Conservation (phyloP, 2,329 filamentous ascomycete species). For the Hypoxylon sp. region DNA sequence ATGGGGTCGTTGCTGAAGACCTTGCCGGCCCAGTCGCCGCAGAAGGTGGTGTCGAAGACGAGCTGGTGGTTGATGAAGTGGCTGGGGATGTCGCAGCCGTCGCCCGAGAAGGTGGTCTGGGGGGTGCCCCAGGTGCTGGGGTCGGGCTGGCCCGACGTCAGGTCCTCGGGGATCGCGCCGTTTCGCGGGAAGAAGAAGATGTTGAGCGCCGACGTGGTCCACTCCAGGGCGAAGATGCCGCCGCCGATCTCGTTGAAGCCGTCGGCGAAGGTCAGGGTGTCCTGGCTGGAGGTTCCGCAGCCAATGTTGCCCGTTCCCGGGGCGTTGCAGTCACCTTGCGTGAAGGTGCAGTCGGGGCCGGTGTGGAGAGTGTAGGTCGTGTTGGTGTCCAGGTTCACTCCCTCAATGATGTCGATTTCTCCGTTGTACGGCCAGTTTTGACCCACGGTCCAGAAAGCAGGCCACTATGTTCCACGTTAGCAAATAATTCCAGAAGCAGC, state of each 20-base stretch:
- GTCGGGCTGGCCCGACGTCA: constrained; percentile 66
- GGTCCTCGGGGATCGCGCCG: constrained; percentile 68
- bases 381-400: constrained; percentile 69
- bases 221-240: constrained; percentile 79
- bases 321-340: constrained; percentile 65
- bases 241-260: constrained; percentile 76
- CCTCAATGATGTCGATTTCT: constrained; percentile 85
- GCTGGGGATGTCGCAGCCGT: constrained; percentile 73
- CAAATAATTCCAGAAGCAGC: too few species aligned
- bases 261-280: constrained; percentile 67
- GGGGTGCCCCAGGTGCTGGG: constrained; percentile 75
- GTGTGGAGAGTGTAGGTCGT: constrained; percentile 77
- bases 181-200: constrained; percentile 83
- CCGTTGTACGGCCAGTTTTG: constrained; percentile 74
- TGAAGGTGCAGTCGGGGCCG: constrained; percentile 63
- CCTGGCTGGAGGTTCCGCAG: constrained; percentile 63
- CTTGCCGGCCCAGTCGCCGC: constrained; percentile 84
- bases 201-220: constrained; percentile 75
- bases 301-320: constrained; percentile 60
- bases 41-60: constrained; percentile 85
- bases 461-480: constrained; percentile 61
- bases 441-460: constrained; percentile 75
- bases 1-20: constrained; percentile 67
- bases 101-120: constrained; percentile 70
- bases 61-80: constrained; percentile 79